Conservation (phyloP, 306 rosid species). For the Rosa multiflora region DNA sequence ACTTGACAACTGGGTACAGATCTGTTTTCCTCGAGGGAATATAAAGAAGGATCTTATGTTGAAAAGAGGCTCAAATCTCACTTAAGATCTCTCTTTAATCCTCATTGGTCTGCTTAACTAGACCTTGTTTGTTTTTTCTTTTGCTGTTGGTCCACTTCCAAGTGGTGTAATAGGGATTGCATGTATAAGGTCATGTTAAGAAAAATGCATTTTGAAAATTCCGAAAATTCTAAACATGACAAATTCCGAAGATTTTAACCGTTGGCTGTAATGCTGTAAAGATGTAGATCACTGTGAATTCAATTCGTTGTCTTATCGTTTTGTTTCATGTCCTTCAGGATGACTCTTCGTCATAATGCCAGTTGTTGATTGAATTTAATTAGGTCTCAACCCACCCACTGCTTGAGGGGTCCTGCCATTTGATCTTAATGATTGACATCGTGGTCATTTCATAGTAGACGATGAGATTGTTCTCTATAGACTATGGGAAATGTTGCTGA, state of each 20-base stretch:
- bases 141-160: conserved; percentile 26
- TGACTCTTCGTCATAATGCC: conserved; percentile 14
- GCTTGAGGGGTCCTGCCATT: conserved; percentile 38
- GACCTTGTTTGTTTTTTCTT: conserved; percentile 13
- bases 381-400: conserved; percentile 28
- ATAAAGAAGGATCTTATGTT: conserved; percentile 31
- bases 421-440: conserved; percentile 24
- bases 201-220: not conserved
- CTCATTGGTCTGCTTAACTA: conserved; percentile 10
- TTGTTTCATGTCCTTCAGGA: conserved; percentile 6
- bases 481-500: conserved; percentile 24
- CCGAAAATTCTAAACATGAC: not conserved
- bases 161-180: conserved; percentile 14
- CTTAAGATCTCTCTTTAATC: conserved; percentile 1
- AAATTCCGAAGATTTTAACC: not conserved
- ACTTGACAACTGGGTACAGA: conserved; percentile 41
- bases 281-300: not conserved
- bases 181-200: not conserved
- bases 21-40: conserved; percentile 17
- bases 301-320: not conserved
- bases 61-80: conserved; percentile 14
- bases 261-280: not conserved
- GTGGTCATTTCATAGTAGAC: conserved; percentile 27
- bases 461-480: conserved; percentile 25
- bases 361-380: not conserved